phyloP scores from a whole-genome alignment of 2,329 filamentous ascomycete species.

The Alternaria solani region DNA sequence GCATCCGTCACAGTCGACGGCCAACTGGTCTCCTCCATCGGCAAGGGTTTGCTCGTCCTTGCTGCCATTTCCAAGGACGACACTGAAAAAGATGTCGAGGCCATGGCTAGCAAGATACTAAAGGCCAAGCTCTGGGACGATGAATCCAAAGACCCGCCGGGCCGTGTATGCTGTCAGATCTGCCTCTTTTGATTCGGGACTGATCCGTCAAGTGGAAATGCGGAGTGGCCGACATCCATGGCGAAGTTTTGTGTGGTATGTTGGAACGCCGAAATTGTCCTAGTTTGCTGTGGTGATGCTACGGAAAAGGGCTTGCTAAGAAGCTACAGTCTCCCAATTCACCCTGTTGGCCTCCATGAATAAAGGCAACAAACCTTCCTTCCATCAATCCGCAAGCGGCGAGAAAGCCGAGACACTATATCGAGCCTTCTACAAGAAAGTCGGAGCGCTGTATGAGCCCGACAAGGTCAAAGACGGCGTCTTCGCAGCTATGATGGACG shows the following conservation, averaged over 20 bases:
- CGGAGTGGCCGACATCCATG: constrained; percentile 84
- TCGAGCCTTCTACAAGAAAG: constrained; percentile 79
- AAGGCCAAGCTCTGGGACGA: constrained; percentile 95
- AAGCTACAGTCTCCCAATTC: constrained; percentile 86
- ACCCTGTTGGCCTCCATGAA: constrained; percentile 92
- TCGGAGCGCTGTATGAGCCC: constrained; percentile 73
- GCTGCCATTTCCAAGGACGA: constrained; percentile 91
- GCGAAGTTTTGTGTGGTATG: constrained; percentile 93
- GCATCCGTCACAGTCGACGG: constrained; percentile 95
- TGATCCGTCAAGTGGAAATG: constrained; percentile 77
- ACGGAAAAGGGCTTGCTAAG: constrained; percentile 21
- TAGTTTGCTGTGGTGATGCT: background rate
- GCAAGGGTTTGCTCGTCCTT: constrained; percentile 87
- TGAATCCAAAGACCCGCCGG: constrained; percentile 65
- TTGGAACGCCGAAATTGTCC: background rate
- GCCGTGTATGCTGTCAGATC: constrained; percentile 60
- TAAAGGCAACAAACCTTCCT: constrained; percentile 94
- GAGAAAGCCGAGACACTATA: constrained; percentile 84
- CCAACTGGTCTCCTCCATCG: constrained; percentile 87
- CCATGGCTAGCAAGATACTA: constrained; percentile 82
- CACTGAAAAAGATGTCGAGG: constrained; percentile 85
- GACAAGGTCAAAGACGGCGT: constrained; percentile 92
- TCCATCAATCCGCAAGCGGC: constrained; percentile 83
- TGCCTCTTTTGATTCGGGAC: constrained; percentile 10
- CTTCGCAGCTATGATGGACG: constrained; percentile 99